These are phyloP conservation scores for Eudorina sp. DNA, from an alignment of 139 green algal species.

Conservation along the genomic window DNA sequence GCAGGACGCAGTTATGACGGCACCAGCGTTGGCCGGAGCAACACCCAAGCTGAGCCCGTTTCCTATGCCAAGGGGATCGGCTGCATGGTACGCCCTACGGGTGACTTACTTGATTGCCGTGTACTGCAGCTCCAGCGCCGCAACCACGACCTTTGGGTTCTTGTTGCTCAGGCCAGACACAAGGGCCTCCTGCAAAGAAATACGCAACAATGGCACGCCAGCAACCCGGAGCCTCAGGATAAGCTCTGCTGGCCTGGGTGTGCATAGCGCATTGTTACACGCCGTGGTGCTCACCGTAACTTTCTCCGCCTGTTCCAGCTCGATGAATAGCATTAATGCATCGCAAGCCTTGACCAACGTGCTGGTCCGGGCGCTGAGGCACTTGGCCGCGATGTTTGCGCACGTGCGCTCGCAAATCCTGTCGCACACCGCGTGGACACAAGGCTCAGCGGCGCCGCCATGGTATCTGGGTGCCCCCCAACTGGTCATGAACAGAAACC, in stretches of 20 bases:
- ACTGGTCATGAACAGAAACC: too few relatives aligned
- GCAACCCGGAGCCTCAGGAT: neutral
- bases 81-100: neutral
- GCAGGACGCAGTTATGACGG: too few relatives aligned
- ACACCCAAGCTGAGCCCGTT: too few relatives aligned
- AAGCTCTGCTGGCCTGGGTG: too few relatives aligned
- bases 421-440: too few relatives aligned
- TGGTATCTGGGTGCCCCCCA: too few relatives aligned
- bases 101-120: slow-evolving; percentile 27
- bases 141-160: slow-evolving; percentile 91
- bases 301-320: slow-evolving; percentile 89
- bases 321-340: slow-evolving; percentile 81
- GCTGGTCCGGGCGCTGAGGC: slow-evolving; percentile 84
- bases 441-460: too few relatives aligned
- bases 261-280: too few relatives aligned
- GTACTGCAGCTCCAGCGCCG: slow-evolving; percentile 79
- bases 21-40: too few relatives aligned
- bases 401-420: slow-evolving; percentile 76
- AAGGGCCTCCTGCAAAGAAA: slow-evolving; percentile 49
- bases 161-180: slow-evolving; percentile 87
- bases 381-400: slow-evolving; percentile 81
- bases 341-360: slow-evolving; percentile 83
- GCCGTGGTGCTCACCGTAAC: slow-evolving; percentile 67
- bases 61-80: too few relatives aligned
- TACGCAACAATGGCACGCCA: neutral